Evolutionary conservation across 371 early-diverging fungal genomes (phyloP).

Genomic region (Rhizopus sp.): DNA sequence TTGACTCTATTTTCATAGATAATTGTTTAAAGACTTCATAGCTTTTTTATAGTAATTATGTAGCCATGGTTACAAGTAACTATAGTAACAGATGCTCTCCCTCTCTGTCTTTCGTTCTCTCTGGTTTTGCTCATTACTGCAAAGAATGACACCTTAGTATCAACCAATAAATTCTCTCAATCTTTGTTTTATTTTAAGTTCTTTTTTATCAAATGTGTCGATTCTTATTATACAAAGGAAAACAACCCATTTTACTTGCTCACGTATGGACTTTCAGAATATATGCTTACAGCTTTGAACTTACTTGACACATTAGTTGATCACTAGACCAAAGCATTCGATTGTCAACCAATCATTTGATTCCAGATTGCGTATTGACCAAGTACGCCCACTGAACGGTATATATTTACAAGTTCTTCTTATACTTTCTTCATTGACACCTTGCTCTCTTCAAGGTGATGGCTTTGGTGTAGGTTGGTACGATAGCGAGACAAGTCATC

Average conservation of each 20-base stretch:
- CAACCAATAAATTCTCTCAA: slow-evolving; percentile 1
- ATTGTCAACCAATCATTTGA: slow-evolving; percentile 85
- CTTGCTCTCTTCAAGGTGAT: slow-evolving; percentile 54
- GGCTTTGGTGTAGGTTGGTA: slow-evolving; percentile 90
- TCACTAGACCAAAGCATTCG: slow-evolving; percentile 79
- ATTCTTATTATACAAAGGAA: slow-evolving; percentile 75
- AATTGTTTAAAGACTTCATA: no score
- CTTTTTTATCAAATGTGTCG: slow-evolving; percentile 65
- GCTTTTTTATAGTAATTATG: no score
- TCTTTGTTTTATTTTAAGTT: slow-evolving; percentile 7
- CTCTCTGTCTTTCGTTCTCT: no score
- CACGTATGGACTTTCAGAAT: slow-evolving; percentile 48
- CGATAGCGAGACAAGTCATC: slow-evolving; percentile 46
- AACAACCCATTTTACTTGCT: slow-evolving; percentile 73
- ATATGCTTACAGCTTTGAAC: neutral
- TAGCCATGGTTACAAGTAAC: no score
- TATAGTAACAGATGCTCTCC: no score
- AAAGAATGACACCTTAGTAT: neutral
- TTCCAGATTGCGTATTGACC: slow-evolving; percentile 69
- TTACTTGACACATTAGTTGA: slow-evolving; percentile 37
- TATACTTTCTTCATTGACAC: neutral
- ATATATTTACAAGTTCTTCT: slow-evolving; percentile 17
- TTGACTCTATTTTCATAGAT: no score
- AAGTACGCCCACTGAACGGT: slow-evolving; percentile 72
- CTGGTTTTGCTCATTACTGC: no score